Base-by-base conservation (phyloP, 2,329 filamentous ascomycete genomes). In the Ramularia endophylla region DNA sequence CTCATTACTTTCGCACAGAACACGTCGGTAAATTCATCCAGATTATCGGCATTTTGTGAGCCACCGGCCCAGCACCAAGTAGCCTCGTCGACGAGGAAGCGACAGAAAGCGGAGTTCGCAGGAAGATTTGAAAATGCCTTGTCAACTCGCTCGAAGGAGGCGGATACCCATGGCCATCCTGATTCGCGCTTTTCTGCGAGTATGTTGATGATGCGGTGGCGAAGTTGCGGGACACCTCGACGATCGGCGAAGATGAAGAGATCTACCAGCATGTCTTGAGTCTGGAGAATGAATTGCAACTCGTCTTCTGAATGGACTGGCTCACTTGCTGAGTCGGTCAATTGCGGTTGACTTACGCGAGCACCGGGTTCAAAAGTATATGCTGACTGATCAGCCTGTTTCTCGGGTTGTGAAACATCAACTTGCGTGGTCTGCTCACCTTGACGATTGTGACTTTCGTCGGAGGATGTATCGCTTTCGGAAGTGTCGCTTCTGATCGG, bases 11-110 rank as follows among this genome's bases (percentile, higher is more conserved):
- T 25, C 6, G 37, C 32, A 6, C 40, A 15, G 32, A 40, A 40
- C 5, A 36, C 36, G 11, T 4, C 4, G 0, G 77, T 80, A 13
- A 71, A 65, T 20, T 69, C 62, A 0, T 73, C 68, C 4, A 84
- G 65, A 22, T 75, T 71, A 51, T 77, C 80, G 55, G 85, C 80
- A 1, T 72, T 79, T 36, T 78, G 79, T 1, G 71, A 65, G 19
- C 87, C 80, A 54, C 86, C 83, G 0, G 27, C 13, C 36, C 33
- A 42, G 7, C 34, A 38, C 40, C 40, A 42, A 11, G 27, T 34
- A 4, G 27, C 40, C 19, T 37, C 27, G 20, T 42, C 40, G 13
- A 42, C 34, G 2, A 42, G 18, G 11, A 32, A 42, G n/a, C 34
- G 27, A 33, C 34, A 34, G 22, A 33, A 18, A 4, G n/a, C 40